Evolutionary conservation across 192 early-diverging fungal species (phyloP).

Genomic region (Coemansia sp.): DNA sequence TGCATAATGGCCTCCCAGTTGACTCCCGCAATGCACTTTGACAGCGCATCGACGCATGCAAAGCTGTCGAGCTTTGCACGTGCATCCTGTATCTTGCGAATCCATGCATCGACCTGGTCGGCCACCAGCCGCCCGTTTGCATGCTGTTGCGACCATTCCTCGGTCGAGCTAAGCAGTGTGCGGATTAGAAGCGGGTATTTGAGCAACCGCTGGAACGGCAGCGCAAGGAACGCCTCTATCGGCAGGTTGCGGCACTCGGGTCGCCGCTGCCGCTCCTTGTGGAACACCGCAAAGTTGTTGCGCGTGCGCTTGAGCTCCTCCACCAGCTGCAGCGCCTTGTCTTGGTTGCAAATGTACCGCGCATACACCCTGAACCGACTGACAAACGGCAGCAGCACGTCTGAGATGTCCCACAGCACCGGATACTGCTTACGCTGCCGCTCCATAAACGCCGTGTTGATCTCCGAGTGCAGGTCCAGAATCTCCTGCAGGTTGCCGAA

Average conservation of each 20-base stretch:
- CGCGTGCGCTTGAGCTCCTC: slow-evolving; percentile 45
- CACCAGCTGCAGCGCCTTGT: slow-evolving; percentile 53
- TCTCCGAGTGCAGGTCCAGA: slow-evolving; percentile 52
- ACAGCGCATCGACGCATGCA: slow-evolving; percentile 40
- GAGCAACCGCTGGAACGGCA: slow-evolving; percentile 62
- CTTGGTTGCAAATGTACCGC: slow-evolving; percentile 58
- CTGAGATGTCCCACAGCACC: slow-evolving; percentile 54
- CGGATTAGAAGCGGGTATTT: slow-evolving; percentile 60
- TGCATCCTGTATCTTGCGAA: slow-evolving; percentile 46
- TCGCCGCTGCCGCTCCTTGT: slow-evolving; percentile 51
- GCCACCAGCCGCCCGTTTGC: slow-evolving; percentile 35
- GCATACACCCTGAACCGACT: slow-evolving; percentile 51
- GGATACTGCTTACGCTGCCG: slow-evolving; percentile 57
- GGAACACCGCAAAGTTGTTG: slow-evolving; percentile 51
- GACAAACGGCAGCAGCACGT: slow-evolving; percentile 54
- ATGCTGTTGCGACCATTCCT: slow-evolving; percentile 37
- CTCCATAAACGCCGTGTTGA: slow-evolving; percentile 55
- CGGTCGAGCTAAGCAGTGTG: slow-evolving; percentile 53
- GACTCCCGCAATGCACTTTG: slow-evolving; percentile 13
- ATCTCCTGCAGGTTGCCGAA: slow-evolving; percentile 56
- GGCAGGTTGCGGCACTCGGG: slow-evolving; percentile 56
- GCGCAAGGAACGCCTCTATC: slow-evolving; percentile 54
- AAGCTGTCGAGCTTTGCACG: slow-evolving; percentile 43
- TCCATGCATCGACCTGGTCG: slow-evolving; percentile 49
- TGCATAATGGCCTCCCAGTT: slow-evolving; percentile 27